Conservation (phyloP, 192 early-diverging fungal genomes). For the Umbelopsis isabellina region DNA sequence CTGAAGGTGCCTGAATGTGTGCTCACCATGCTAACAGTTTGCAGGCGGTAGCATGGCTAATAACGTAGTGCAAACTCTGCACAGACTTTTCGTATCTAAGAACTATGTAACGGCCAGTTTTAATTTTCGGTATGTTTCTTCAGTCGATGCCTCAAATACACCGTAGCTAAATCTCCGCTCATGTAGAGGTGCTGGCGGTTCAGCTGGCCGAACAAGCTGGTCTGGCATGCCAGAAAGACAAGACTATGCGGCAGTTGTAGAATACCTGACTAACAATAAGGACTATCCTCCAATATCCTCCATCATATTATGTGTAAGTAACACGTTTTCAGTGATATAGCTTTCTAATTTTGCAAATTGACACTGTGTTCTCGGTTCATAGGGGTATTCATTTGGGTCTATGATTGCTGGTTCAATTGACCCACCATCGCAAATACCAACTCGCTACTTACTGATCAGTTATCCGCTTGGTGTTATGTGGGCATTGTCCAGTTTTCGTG, state of each 20-base stretch:
- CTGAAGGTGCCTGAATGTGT: not conserved
- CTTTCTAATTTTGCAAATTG: not conserved
- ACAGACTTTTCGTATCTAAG: slow-evolving; percentile 23
- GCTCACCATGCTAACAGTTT: not conserved
- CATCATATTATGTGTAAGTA: slow-evolving; percentile 29
- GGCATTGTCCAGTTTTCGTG: slow-evolving; percentile 24
- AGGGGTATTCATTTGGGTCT: slow-evolving; percentile 33
- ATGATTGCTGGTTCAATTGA: slow-evolving; percentile 31
- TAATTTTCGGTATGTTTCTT: slow-evolving; percentile 24
- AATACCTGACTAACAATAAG: slow-evolving; percentile 1
- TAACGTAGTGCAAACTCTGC: slow-evolving; percentile 27
- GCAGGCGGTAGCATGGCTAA: slow-evolving; percentile 29
- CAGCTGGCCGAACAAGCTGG: slow-evolving; percentile 33
- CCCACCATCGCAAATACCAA: not conserved
- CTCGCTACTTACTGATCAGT: slow-evolving; percentile 29
- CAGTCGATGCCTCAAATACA: not conserved
- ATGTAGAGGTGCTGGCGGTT: slow-evolving; percentile 25
- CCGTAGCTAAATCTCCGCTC: not conserved
- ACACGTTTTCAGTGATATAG: not conserved
- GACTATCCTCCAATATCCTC: slow-evolving; percentile 16
- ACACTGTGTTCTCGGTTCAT: not conserved
- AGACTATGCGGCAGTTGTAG: slow-evolving; percentile 25
- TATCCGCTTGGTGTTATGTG: slow-evolving; percentile 28
- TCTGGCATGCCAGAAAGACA: slow-evolving; percentile 31
- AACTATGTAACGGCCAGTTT: slow-evolving; percentile 20